Evolutionary conservation across 2,329 filamentous ascomycete species (phyloP), one percentile per base, ranked within the genome.

Genomic region (Fusarium foetens): DNA sequence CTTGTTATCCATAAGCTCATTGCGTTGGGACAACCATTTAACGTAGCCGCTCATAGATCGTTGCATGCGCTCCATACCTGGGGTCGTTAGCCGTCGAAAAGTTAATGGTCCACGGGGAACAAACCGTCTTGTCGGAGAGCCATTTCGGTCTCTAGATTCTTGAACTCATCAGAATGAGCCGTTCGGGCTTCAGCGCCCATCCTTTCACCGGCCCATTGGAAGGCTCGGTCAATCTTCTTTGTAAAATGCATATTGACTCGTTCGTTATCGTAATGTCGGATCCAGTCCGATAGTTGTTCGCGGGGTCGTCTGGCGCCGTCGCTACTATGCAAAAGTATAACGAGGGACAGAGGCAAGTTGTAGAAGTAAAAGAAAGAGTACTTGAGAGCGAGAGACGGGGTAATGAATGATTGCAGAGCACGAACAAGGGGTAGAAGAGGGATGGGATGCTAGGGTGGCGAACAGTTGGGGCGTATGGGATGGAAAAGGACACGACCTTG

Each of bases 201-300:
- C 84, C 95, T 94, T 85, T 98, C 95, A 75, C 94, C 94, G 41
- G 95, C 94, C 95, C 95, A 98, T 92, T 98, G 95, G 86, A 95
- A 97, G 86, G 97, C 92, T 79, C 95, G 92, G 84, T 95, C 95
- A 80, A 98, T 90, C 81, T 97, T 97, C 87, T 97, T 97, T 83
- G 85, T 87, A 77, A 90, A 85, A 76, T 86, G 84, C 87, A 89
- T 89, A 38, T 46, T 80, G 70, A 51, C 65, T 57, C 41, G 54
- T 54, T 66, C 31, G 48, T 63, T 65, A 49, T 52, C 57, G 64
- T 52, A 39, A 59, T 46, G 57, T 65, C 75, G 73, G 75, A 77
- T 55, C 75, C 75, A 77, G 75, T 76, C 75, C 75, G 73, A 46
- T 68, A 38, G 52, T 45, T 43, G 39, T 53, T 42, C 35, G 72